Evolutionary conservation across 164 flowering plant species (phyloP).

Genomic region (Echeveria elegans): DNA sequence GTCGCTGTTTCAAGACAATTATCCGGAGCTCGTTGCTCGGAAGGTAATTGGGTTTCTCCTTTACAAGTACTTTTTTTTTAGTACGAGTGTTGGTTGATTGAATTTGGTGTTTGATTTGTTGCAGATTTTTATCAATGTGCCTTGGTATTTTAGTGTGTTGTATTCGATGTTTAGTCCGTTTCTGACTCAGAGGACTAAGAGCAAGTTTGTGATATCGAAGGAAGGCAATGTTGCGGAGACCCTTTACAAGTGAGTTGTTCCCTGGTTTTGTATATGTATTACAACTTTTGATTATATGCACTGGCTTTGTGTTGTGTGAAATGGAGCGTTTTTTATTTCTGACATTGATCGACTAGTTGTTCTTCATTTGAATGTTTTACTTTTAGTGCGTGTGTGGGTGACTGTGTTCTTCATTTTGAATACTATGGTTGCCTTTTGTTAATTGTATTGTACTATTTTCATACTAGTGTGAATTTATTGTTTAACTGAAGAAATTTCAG

Average conservation of each 20-base stretch:
- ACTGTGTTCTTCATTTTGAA: background rate
- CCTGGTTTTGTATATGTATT: too few species aligned
- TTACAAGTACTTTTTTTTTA: background rate
- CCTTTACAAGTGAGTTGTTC: constrained; percentile 82
- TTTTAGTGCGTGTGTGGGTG: too few species aligned
- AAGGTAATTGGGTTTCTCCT: constrained; percentile 39
- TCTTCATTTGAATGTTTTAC: background rate
- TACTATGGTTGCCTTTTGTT: background rate
- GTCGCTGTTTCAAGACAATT: constrained; percentile 88
- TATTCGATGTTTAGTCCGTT: constrained; percentile 92
- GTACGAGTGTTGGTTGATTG: background rate
- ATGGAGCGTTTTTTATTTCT: background rate
- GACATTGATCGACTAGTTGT: background rate
- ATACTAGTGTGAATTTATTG: background rate
- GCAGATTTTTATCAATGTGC: constrained; percentile 86
- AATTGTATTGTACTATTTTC: background rate
- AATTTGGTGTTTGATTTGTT: constrained; percentile 7
- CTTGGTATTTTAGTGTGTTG: constrained; percentile 82
- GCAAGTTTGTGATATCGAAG: constrained; percentile 84
- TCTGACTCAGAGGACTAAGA: constrained; percentile 89
- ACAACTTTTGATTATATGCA: too few species aligned
- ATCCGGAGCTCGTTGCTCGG: constrained; percentile 94
- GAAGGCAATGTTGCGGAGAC: constrained; percentile 86
- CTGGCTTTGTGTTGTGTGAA: background rate
- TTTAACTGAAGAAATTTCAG: too few species aligned